Evolutionary conservation across 108 stramenopile species (phyloP).

Genomic region (Seminavis robusta): DNA sequence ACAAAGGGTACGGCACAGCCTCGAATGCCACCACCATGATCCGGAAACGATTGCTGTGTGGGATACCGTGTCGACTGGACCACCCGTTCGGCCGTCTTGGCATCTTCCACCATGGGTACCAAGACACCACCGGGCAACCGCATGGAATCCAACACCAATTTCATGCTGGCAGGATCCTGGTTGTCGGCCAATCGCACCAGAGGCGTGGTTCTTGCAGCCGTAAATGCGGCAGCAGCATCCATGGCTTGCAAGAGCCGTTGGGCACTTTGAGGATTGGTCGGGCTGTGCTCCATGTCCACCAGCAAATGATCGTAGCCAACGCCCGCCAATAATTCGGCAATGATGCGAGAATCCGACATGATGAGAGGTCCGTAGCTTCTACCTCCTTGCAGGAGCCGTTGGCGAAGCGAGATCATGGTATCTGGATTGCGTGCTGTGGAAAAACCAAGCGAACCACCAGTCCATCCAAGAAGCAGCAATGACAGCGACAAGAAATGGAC

Average conservation of each 20-base stretch:
- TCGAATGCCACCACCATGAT: conserved; percentile 7
- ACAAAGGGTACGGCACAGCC: conserved; percentile 31
- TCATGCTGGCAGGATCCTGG: conserved; percentile 20
- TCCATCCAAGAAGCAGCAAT: too few species aligned
- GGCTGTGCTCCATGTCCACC: conserved; percentile 21
- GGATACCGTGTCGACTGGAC: conserved; percentile 26
- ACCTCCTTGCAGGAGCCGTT: conserved; percentile 17
- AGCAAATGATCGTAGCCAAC: conserved; percentile 26
- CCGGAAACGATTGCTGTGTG: background rate
- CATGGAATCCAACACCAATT: conserved; percentile 24
- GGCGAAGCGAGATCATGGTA: too few species aligned
- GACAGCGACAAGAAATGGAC: too few species aligned
- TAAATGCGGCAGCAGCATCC: background rate
- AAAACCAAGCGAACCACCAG: background rate
- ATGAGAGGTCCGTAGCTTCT: conserved; percentile 22
- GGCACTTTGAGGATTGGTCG: conserved; percentile 13
- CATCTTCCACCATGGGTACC: conserved; percentile 33
- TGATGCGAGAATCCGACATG: conserved; percentile 23
- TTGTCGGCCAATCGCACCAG: conserved; percentile 12
- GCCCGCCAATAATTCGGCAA: conserved; percentile 19
- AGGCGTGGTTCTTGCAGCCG: background rate
- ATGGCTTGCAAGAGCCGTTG: conserved; percentile 21
- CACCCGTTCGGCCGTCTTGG: conserved; percentile 10
- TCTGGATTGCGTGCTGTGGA: background rate
- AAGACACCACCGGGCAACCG: conserved; percentile 28